Base-by-base conservation (phyloP, 129 eudicot genomes). In the Chrysanthemum lavandulifolium region DNA sequence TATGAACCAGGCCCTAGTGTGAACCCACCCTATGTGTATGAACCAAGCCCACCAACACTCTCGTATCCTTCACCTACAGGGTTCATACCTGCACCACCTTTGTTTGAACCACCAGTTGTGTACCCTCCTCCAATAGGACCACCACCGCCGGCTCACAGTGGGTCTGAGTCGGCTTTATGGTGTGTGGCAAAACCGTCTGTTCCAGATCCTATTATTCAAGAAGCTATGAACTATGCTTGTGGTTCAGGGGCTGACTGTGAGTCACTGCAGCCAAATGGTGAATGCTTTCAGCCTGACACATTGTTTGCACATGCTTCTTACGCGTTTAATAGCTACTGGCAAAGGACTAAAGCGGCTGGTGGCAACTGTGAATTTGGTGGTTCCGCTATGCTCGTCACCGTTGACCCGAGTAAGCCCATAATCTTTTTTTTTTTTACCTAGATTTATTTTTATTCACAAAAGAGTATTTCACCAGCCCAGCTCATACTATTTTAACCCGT, bases 251-350 rank as follows among this genome's bases (percentile, higher is more conserved):
- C 97, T 0, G 93, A 93, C 64, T 93, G 98, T 53, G 83, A 79
- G 31, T 81, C 90, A 55, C 78, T 93, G 59, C 89, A 86, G 80
- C 90, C 97, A 62, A 86, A 78, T 36, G 92, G 96, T 50, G 68
- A 86, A 7, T 93, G 98, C 70, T 93, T 63, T 71, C 72, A 80
- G 73, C 98, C 98, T 27, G 79, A 90, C 72, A 93, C 96, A 49
- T 53, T 93, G 64, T 74, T 87, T 51, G 96, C 98, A 3, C 98
- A 93, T 72, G 98, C 98, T 16, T 93, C 98, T 4, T 93, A 93
- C 61, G 97, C 98, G 0, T 90, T 93, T 69, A 93, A 93, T 52
- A 93, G 98, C 75, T 93, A 85, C 65, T 93, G 92, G 92, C 98
- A 93, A 75, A 87, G 97, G 74, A 90, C 91, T 33, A 93, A 83